Evolutionary conservation across 2,329 filamentous ascomycete species (phyloP), one percentile per base, ranked within the genome.

Genomic region (Aplosporella prunicola): DNA sequence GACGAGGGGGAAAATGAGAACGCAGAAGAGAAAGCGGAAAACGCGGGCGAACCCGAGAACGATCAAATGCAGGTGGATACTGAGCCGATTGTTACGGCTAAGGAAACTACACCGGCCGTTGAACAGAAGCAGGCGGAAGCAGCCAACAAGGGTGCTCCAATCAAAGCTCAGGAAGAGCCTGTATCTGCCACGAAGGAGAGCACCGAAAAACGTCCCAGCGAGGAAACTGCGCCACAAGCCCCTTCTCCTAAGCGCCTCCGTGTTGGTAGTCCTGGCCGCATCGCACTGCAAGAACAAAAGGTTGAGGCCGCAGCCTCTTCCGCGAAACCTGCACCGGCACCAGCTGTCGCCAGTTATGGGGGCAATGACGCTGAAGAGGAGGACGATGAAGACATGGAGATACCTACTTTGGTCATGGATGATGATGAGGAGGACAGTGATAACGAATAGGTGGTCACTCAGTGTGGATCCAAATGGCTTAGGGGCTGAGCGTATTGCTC

Each of bases 1-100:
- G 49, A 49, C 5, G 51, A 47, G 13, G 35, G 15, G 5, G 54
- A 51, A 3, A 44, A 42, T 1, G 45, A 45, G 13, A 45, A 49
- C 2, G 41, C 25, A 9, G 22, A 37, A 15, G 23, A 40, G 5
- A 14, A 28, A 1, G 42, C 43, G 9, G 40, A 43, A 8, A 39
- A 43, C 5, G 43, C 28, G 7, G 14, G 20, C 6, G n/a, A n/a
- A 3, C 13, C 9, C 8, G 20, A 15, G 16, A n/a, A 18, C 15
- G 32, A 40, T 5, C 10, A 40, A 18, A 40, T 40, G 32, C 26
- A 35, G 15, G 25, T 30, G 11, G 38, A 40, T 16, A 10, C 20
- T 3, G n/a, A 9, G 15, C 22, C 15, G 7, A 11, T n/a, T n/a
- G n/a, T n/a, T n/a, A n/a, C n/a, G n/a, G 22, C 28, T 14, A 24